These are phyloP conservation scores for Laguncularia racemosa DNA, from an alignment of 345 rosid genomes.

Conservation along the genomic window DNA sequence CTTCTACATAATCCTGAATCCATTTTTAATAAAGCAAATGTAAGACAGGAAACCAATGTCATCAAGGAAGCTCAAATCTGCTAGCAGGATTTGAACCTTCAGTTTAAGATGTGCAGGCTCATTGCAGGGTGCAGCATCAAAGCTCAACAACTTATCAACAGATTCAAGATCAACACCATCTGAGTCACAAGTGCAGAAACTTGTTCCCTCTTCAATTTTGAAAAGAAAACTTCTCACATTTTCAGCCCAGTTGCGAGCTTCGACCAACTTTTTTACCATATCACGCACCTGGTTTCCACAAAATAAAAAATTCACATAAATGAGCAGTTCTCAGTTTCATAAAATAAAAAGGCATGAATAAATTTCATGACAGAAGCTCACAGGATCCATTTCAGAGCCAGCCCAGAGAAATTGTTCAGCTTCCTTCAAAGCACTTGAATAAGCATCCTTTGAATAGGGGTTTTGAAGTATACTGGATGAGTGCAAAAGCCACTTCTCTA, in stretches of 20 bases:
- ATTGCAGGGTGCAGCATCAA: constrained; percentile 55
- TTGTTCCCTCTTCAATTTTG: constrained; percentile 41
- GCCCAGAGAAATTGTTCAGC: constrained; percentile 98
- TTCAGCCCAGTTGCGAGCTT: constrained; percentile 68
- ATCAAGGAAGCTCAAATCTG: constrained; percentile 9
- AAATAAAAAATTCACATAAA: neutral
- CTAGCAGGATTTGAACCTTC: constrained; percentile 45
- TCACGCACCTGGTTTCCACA: constrained; percentile 54
- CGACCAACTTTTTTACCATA: constrained; percentile 41
- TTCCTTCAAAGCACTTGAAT: constrained; percentile 48
- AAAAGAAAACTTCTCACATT: constrained; percentile 49
- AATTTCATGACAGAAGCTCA: constrained; percentile 32
- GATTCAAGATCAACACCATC: constrained; percentile 42
- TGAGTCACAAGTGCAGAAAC: constrained; percentile 15
- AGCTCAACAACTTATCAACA: constrained; percentile 42
- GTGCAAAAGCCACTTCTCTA: constrained; percentile 61
- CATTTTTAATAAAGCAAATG: constrained; percentile 4
- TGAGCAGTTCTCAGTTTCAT: constrained; percentile 5
- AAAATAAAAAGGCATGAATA: constrained; percentile 2
- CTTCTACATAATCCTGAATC: constrained; percentile 54
- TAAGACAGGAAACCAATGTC: constrained; percentile 6
- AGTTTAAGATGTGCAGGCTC: constrained; percentile 53
- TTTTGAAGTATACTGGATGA: constrained; percentile 32
- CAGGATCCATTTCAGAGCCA: constrained; percentile 83
- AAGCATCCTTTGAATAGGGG: constrained; percentile 49